Base-by-base conservation (phyloP, 2,329 filamentous ascomycete species). In the Cadophora sp. region DNA sequence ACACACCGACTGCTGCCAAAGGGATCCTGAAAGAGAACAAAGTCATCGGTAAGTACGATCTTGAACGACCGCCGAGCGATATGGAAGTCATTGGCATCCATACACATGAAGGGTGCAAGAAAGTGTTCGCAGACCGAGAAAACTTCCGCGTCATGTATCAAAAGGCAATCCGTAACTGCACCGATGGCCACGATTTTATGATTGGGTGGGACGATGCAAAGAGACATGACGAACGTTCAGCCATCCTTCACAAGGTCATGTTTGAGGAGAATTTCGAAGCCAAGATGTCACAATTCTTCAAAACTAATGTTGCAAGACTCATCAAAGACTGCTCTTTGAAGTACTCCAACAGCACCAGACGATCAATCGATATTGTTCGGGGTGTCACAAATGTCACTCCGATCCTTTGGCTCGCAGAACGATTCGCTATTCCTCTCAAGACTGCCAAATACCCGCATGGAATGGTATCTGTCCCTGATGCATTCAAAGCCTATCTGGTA, bases 371-470 rank as follows among this genome's bases (percentile, higher is more conserved):
- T 64, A 82, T 85, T 65, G 85, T 93, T 0, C 68, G 74, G 14
- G 74, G 74, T 64, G 74, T 75, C 24, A 89, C 87, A 29, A 93
- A 93, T 75, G 79, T 92, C 29, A 85, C 84, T 0, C 89, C 90
- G 6, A 83, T 85, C 61, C 75, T 83, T 46, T 86, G 82, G 82
- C 78, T 85, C 14, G 83, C 84, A 0, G 80, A 85, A 29, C 80
- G 82, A 24, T 85, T 85, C 34, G 73, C 72, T n/a, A 72, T 76
- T 29, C 90, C 91, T 0, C 81, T 93, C 48, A 92, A 92, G 80
- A 89, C 87, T 0, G 77, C 79, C 2, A 81, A 87, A 12, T 86
- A 88, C 62, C 86, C 87, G 2, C 86, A 83, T 72, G 91, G 90
- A 2, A 63, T 86, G 8, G 56, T 86, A 22, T 80, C 82, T 0